Evolutionary conservation across 2,329 filamentous ascomycete species (phyloP), one percentile per base, ranked within the genome.

Genomic region (Stagonosporopsis tanaceti): DNA sequence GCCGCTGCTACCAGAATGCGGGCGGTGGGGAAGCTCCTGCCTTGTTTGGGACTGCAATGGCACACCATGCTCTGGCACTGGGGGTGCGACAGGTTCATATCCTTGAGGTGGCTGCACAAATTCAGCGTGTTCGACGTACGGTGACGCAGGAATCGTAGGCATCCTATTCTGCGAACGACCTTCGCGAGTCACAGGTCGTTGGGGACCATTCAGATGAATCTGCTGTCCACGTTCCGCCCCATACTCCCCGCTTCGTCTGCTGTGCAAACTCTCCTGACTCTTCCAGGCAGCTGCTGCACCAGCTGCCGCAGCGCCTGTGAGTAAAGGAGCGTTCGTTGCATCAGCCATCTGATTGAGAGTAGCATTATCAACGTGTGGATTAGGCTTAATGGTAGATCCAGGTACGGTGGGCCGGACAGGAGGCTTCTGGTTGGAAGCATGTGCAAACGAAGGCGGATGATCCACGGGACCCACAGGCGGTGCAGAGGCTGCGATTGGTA

Each of bases 281-380:
- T 61, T 71, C 75, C 79, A 79, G 47, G 79, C 75, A 56, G 76
- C 69, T 52, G 76, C 73, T 52, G 76, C 73, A 51, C 75, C 76
- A 50, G 77, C 76, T 24, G 73, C 71, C 39, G 78, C 77, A 42
- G 72, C 48, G 8, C 69, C 69, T n/a, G 57, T 70, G 63, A 59
- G 72, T 50, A 66, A 71, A 71, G 44, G 79, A 72, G 86, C 75
- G 22, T 84, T 85, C 51, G 85, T 86, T 42, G 89, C 90, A 64
- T 89, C 89, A 30, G 87, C 87, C 72, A 98, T 82, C 72, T 97
- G 92, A 41, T 88, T 84, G 42, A 97, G 81, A 0, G 94, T 98
- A 1, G 87, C 88, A 65, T 84, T 85, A 25, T 95, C 97, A 74
- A 98, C 88, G 22, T 92, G 89, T 65, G 89, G 93, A 66, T 92